phyloP scores from a whole-genome alignment of 108 stramenopile species.

The Cylindrotheca fusiformis region DNA sequence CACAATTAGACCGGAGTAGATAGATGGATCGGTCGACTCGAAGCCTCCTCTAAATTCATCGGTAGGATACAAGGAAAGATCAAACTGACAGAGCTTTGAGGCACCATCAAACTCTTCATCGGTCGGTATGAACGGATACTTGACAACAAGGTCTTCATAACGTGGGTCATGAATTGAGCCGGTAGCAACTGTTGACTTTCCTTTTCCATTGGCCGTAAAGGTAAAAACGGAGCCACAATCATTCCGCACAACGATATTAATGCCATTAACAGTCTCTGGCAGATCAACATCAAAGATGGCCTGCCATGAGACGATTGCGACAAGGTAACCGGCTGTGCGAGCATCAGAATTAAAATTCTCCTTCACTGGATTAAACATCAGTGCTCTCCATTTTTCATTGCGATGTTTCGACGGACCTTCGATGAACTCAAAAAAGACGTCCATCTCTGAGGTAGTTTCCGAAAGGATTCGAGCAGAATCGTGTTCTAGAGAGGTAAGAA shows the following conservation, averaged over 20 bases:
- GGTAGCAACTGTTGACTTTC: background rate
- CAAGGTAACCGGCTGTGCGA: slow-evolving; percentile 15
- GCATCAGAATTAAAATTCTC: slow-evolving; percentile 13
- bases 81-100: background rate
- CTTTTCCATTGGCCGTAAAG: slow-evolving; percentile 6
- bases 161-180: background rate
- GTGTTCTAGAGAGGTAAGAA: slow-evolving; percentile 23
- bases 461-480: slow-evolving; percentile 21
- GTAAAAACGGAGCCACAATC: slow-evolving; percentile 27
- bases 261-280: slow-evolving; percentile 4
- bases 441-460: slow-evolving; percentile 1
- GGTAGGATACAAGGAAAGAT: background rate
- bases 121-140: background rate
- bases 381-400: background rate
- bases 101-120: slow-evolving; percentile 7
- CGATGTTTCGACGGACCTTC: background rate
- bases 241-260: slow-evolving; percentile 18
- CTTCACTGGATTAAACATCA: slow-evolving; percentile 13
- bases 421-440: background rate
- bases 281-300: slow-evolving; percentile 22
- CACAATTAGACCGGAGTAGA: background rate
- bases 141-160: background rate
- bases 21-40: background rate
- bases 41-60: background rate
- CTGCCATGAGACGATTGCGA: slow-evolving; percentile 20